phyloP scores from a whole-genome alignment of 1,284 basidiomycete genomes.

The Vanrija humicola region DNA sequence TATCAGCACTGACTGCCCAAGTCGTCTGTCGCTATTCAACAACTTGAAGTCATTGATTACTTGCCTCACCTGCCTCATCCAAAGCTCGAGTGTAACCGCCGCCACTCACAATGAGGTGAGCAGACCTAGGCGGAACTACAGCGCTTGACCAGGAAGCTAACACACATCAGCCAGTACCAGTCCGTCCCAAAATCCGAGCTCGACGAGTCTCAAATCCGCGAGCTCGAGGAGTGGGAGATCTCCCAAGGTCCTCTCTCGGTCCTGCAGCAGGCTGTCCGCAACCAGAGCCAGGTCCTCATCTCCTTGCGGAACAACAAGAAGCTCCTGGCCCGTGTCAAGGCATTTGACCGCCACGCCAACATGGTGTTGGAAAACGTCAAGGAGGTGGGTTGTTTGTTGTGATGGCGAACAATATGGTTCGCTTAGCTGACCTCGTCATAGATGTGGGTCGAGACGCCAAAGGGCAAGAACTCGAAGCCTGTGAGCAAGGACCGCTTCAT shows the following conservation, averaged over 20 bases:
- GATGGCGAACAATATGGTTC: background rate
- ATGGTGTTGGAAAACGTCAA: constrained; percentile 99
- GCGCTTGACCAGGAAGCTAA: background rate
- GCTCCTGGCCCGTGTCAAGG: constrained; percentile 93
- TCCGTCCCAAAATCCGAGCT: constrained; percentile 96
- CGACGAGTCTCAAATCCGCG: constrained; percentile 91
- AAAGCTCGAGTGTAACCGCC: background rate
- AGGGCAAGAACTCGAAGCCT: constrained; percentile 97
- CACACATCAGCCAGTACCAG: constrained; percentile 77
- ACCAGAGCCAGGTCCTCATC: constrained; percentile 96
- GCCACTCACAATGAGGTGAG: constrained; percentile 6
- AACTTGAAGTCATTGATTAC: too few relatives aligned
- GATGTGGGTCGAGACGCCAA: constrained; percentile 99
- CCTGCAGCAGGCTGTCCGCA: constrained; percentile 94
- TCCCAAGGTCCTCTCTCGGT: constrained; percentile 97
- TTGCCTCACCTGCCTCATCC: background rate
- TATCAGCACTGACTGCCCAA: too few relatives aligned
- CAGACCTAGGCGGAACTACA: background rate
- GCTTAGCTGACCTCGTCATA: constrained; percentile 36
- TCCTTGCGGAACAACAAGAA: constrained; percentile 99
- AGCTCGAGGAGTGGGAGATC: constrained; percentile 95
- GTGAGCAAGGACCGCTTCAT: constrained; percentile 99
- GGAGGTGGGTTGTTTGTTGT: constrained; percentile 59
- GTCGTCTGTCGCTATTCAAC: too few relatives aligned
- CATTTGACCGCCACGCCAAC: constrained; percentile 97